Conservation (phyloP, 2,329 filamentous ascomycete species). For the Fusarium avenaceum region DNA sequence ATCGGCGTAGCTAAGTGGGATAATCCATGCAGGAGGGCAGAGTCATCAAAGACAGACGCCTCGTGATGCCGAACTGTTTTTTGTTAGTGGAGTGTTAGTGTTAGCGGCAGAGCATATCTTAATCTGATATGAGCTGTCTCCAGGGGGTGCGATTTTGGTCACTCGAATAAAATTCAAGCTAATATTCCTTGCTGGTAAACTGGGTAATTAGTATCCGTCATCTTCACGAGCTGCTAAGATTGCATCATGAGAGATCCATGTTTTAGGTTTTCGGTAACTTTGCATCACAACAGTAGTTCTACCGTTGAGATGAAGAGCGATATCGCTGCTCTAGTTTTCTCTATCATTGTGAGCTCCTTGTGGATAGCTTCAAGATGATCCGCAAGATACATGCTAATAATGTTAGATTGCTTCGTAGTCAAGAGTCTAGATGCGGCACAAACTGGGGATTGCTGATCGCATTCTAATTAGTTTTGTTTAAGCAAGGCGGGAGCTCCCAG, state of each 20-base stretch:
- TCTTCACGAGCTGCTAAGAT: not conserved
- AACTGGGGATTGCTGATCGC: conserved; percentile 28
- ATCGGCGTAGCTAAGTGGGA: conserved; percentile 2
- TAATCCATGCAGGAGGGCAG: not conserved
- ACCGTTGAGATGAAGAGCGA: not conserved
- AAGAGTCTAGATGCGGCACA: conserved; percentile 25
- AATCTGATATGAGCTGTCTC: not conserved
- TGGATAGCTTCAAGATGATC: conserved; percentile 2
- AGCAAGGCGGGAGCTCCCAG: conserved; percentile 14
- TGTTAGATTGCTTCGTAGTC: not conserved
- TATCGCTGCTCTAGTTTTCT: not conserved
- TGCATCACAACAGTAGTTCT: not conserved
- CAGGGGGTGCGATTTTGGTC: not conserved
- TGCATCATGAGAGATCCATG: too few species aligned
- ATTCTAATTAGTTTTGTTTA: conserved; percentile 3
- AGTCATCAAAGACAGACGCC: conserved; percentile 40
- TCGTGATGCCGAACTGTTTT: conserved; percentile 17
- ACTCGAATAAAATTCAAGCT: conserved; percentile 1
- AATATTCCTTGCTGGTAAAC: not conserved
- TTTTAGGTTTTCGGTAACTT: not conserved
- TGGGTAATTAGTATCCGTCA: not conserved
- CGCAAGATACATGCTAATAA: not conserved
- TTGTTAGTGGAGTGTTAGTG: conserved; percentile 11
- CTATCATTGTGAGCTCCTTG: not conserved
- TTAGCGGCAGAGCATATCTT: conserved; percentile 12